These are phyloP conservation scores for Venturia effusa DNA, from an alignment of 2,329 filamentous ascomycete genomes.

Conservation along the genomic window DNA sequence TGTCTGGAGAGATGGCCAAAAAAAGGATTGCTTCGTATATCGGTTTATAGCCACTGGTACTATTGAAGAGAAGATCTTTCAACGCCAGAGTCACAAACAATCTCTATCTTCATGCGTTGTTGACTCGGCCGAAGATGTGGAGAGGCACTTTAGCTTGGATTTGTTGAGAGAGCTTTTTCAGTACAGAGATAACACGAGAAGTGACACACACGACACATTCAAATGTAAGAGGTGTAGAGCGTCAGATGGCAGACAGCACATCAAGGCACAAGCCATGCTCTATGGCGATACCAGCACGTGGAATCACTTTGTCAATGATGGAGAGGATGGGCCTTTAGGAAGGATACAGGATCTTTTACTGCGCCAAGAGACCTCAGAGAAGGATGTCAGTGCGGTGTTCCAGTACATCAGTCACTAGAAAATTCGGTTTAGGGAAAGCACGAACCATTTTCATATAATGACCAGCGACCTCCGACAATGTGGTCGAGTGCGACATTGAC, in stretches of 20 bases:
- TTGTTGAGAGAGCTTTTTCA: slow-evolving; percentile 88
- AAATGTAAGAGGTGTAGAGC: slow-evolving; percentile 93
- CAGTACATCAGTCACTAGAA: slow-evolving; percentile 88
- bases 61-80: slow-evolving; percentile 99
- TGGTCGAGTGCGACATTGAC: background rate
- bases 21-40: slow-evolving; percentile 99
- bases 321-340: slow-evolving; percentile 53
- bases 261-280: slow-evolving; percentile 89
- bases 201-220: slow-evolving; percentile 96
- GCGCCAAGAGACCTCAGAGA: slow-evolving; percentile 69
- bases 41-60: slow-evolving; percentile 98
- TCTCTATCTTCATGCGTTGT: slow-evolving; percentile 93
- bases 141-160: slow-evolving; percentile 90
- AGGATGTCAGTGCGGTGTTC: slow-evolving; percentile 86
- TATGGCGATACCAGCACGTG: slow-evolving; percentile 98
- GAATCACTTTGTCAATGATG: slow-evolving; percentile 89
- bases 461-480: background rate
- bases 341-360: slow-evolving; percentile 85
- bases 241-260: slow-evolving; percentile 64
- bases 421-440: background rate
- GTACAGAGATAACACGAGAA: slow-evolving; percentile 72
- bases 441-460: background rate
- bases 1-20: slow-evolving; percentile 98
- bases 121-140: slow-evolving; percentile 91
- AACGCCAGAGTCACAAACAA: slow-evolving; percentile 96